Evolutionary conservation across 139 green algal species (phyloP).

Genomic region (Haematococcus lacustris): DNA sequence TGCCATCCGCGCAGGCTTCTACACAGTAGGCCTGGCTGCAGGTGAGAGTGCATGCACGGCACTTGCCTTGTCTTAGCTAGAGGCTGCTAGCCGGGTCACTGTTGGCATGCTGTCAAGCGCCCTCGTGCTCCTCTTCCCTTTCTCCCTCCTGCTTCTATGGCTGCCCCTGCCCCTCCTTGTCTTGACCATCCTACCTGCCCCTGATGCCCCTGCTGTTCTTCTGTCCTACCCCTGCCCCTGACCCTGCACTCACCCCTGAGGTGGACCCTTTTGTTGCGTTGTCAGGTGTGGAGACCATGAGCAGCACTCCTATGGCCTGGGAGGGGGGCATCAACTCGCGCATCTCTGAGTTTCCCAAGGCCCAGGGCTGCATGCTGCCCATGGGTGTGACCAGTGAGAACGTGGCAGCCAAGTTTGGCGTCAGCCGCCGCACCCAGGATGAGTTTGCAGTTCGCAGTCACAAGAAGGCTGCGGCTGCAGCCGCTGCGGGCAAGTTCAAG

Average conservation of each 20-base stretch:
- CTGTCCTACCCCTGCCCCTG: too few relatives aligned
- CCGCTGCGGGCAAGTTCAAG: slow-evolving; percentile 73
- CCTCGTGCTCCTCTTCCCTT: neutral
- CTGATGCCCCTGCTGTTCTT: too few relatives aligned
- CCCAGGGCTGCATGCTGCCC: slow-evolving; percentile 87
- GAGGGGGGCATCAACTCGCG: slow-evolving; percentile 88
- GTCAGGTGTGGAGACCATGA: slow-evolving; percentile 97
- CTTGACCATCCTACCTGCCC: neutral
- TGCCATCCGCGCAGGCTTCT: slow-evolving; percentile 93
- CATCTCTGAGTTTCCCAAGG: slow-evolving; percentile 52
- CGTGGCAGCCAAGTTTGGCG: slow-evolving; percentile 82
- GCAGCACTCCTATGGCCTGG: slow-evolving; percentile 92
- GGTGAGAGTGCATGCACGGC: too few relatives aligned
- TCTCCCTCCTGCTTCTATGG: too few relatives aligned
- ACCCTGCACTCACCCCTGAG: neutral
- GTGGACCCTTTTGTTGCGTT: slow-evolving; percentile 9
- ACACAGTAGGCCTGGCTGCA: slow-evolving; percentile 85
- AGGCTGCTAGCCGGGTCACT: too few relatives aligned
- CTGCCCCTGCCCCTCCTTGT: neutral
- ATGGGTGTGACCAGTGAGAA: slow-evolving; percentile 99
- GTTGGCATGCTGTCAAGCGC: neutral
- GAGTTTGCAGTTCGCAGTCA: slow-evolving; percentile 73
- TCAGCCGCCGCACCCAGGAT: slow-evolving; percentile 74
- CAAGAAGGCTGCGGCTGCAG: slow-evolving; percentile 74
- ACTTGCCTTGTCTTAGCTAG: too few relatives aligned